A percentile compares a stretch with the other conserved stretches of the same genome.
Conservation (phyloP, 306 rosid genomes). For the Medicago ruthenica region DNA sequence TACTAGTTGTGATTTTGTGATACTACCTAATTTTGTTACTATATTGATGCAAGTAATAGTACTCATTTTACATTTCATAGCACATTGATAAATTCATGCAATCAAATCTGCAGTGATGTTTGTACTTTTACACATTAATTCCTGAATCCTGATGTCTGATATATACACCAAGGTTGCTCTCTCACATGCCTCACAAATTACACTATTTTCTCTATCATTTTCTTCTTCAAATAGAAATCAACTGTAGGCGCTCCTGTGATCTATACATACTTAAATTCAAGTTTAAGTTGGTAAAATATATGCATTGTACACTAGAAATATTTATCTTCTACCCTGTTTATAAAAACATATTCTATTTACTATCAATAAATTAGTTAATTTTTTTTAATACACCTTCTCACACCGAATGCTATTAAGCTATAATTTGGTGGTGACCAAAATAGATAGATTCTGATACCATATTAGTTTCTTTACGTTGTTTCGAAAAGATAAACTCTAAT, state of each 20-base stretch:
- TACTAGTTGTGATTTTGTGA: neutral
- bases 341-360: neutral
- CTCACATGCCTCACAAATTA: slow-evolving; percentile 1
- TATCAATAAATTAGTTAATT: neutral
- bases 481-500: too few relatives aligned
- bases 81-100: slow-evolving; percentile 15
- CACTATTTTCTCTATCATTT: neutral
- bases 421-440: too few relatives aligned
- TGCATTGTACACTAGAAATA: too few relatives aligned
- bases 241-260: too few relatives aligned
- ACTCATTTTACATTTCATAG: neutral
- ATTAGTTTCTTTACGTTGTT: too few relatives aligned
- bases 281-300: too few relatives aligned
- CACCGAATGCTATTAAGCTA: too few relatives aligned
- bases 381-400: neutral
- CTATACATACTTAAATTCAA: too few relatives aligned
- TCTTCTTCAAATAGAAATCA: too few relatives aligned
- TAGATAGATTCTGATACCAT: too few relatives aligned
- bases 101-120: slow-evolving; percentile 7
- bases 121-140: neutral
- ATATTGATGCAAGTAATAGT: slow-evolving; percentile 23
- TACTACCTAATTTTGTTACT: slow-evolving; percentile 23
- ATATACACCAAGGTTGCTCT: slow-evolving; percentile 9
- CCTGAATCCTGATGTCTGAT: neutral
- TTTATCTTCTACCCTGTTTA: too few relatives aligned